Percentiles rank a stretch among this genome's conserved stretches.
Conservation (phyloP, 768 basidiomycete genomes). For the Mycena kentingensis region DNA sequence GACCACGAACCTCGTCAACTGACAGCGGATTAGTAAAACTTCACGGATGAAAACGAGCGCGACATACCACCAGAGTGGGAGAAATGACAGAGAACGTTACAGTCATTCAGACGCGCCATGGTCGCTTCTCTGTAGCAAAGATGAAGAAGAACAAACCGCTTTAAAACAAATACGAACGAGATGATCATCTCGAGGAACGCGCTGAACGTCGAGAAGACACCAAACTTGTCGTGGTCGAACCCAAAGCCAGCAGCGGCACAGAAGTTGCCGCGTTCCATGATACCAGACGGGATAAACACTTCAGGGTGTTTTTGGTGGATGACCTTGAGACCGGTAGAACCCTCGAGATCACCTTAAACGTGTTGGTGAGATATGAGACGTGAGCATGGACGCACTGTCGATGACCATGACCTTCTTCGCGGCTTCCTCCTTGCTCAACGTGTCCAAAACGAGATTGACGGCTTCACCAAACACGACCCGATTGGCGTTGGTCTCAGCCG, state of each 20-base stretch:
- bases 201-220: constrained; percentile 89
- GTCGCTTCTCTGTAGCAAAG: no score
- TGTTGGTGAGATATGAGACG: no score
- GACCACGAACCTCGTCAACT: constrained; percentile 59
- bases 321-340: constrained; percentile 84
- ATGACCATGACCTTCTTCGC: constrained; percentile 84
- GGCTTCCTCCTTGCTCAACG: constrained; percentile 73
- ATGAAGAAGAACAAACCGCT: no score
- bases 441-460: constrained; percentile 76
- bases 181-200: constrained; percentile 92
- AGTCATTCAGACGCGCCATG: constrained; percentile 89
- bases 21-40: not conserved
- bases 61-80: constrained; percentile 80
- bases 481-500: constrained; percentile 76
- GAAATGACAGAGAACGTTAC: constrained; percentile 87
- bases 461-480: constrained; percentile 87
- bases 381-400: constrained; percentile 56
- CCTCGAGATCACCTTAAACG: constrained; percentile 88
- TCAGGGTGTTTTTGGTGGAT: constrained; percentile 92
- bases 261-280: constrained; percentile 86
- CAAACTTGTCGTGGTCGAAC: constrained; percentile 78
- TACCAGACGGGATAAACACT: constrained; percentile 81
- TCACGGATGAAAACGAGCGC: not conserved
- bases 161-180: no score
- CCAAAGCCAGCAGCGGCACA: constrained; percentile 87